Evolutionary conservation across 345 rosid species (phyloP).

Genomic region (Turnera subulata): DNA sequence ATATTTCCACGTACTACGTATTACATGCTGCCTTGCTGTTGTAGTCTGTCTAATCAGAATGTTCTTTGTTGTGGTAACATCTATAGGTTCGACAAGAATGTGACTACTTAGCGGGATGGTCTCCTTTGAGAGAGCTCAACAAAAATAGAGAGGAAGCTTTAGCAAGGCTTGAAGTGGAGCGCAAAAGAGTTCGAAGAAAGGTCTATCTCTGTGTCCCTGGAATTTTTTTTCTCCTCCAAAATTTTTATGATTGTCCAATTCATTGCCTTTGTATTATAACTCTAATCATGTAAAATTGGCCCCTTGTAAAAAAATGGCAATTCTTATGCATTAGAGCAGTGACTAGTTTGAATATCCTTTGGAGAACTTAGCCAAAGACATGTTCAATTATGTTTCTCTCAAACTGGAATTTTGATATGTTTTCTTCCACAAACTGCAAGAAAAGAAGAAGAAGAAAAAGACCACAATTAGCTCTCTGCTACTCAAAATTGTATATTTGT

Average conservation of each 20-base stretch:
- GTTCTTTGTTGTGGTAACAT: not conserved
- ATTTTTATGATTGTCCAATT: not conserved
- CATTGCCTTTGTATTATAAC: not conserved
- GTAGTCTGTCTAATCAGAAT: not conserved
- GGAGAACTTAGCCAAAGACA: too few species aligned
- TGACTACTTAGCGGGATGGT: conserved; percentile 62
- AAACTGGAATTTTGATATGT: too few species aligned
- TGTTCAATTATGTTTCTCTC: too few species aligned
- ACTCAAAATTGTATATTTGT: too few species aligned
- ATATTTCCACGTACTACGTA: not conserved
- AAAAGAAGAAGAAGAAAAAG: too few species aligned
- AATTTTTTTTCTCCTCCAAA: not conserved
- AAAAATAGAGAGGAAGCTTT: conserved; percentile 36
- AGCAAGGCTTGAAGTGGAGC: conserved; percentile 49
- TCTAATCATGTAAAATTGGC: not conserved
- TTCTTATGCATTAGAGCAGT: not conserved
- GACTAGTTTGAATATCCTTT: not conserved
- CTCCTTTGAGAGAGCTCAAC: conserved; percentile 40
- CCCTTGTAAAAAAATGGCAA: not conserved
- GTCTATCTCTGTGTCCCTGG: conserved; percentile 23
- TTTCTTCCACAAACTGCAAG: too few species aligned
- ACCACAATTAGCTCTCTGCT: too few species aligned
- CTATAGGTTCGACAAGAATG: conserved; percentile 76
- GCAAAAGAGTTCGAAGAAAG: conserved; percentile 54
- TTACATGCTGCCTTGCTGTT: too few species aligned